A percentile compares a stretch with the other conserved stretches of the same genome.
Evolutionary conservation across 2,329 filamentous ascomycete species (phyloP).

Genomic region (Fusarium anguioides): DNA sequence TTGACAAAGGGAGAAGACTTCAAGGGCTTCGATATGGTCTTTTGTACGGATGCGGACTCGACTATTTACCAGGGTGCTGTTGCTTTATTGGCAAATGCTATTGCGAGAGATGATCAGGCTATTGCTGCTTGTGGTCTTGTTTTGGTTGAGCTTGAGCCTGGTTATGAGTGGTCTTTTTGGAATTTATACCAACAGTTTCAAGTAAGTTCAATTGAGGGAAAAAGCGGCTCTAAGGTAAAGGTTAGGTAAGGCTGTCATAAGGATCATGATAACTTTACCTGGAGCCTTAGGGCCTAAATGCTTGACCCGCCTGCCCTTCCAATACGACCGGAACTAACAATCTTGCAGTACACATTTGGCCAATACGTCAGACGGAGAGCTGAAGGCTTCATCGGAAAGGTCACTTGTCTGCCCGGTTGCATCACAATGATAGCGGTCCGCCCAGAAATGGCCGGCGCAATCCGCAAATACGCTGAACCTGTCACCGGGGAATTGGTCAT

Average conservation of each 20-base stretch:
- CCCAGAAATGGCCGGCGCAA: constrained; percentile 39
- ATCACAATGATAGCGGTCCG: constrained; percentile 40
- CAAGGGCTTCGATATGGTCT: constrained; percentile 37
- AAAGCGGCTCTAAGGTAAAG: no score
- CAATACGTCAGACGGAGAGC: constrained; percentile 38
- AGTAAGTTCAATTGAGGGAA: background rate
- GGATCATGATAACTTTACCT: no score
- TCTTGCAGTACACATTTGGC: constrained; percentile 30
- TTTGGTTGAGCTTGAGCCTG: constrained; percentile 36
- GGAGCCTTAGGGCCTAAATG: no score
- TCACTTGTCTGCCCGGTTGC: constrained; percentile 37
- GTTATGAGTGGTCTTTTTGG: constrained; percentile 40
- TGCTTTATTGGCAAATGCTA: constrained; percentile 18
- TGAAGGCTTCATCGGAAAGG: constrained; percentile 32
- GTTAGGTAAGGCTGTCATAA: no score
- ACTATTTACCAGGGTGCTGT: constrained; percentile 40
- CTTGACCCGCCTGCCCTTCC: no score
- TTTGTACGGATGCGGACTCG: constrained; percentile 38
- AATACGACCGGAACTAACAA: background rate
- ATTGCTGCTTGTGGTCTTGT: constrained; percentile 39
- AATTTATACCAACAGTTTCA: constrained; percentile 41
- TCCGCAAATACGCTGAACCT: constrained; percentile 37
- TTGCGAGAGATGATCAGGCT: constrained; percentile 33
- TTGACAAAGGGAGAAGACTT: constrained; percentile 28
- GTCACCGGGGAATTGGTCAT: constrained; percentile 34